These are phyloP conservation scores for Leccinellum rugosiceps DNA, from an alignment of 768 basidiomycete genomes.

Conservation along the genomic window DNA sequence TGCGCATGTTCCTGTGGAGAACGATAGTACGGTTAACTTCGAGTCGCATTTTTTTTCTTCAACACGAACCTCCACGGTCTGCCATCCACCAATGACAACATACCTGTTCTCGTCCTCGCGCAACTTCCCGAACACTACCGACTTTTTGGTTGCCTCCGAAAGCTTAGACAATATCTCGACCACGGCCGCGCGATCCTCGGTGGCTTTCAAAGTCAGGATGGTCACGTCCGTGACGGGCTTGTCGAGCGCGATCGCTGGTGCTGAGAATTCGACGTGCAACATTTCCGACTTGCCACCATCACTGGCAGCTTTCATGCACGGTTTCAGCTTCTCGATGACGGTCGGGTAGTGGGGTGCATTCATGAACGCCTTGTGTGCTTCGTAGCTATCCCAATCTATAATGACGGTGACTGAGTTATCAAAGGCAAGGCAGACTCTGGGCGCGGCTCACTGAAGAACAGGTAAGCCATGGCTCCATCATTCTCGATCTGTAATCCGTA, in stretches of 20 bases:
- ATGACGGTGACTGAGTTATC: neutral
- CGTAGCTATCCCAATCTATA: conserved; percentile 27
- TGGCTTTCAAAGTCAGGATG: conserved; percentile 19
- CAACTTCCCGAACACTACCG: conserved; percentile 19
- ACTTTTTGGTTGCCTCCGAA: conserved; percentile 8
- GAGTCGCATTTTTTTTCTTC: neutral
- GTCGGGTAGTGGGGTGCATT: neutral
- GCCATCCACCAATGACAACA: conserved; percentile 22
- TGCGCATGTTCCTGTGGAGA: conserved; percentile 17
- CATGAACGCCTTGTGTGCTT: conserved; percentile 18
- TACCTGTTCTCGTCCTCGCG: conserved; percentile 21
- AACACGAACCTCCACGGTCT: conserved; percentile 21
- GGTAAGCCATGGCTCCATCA: conserved; percentile 5
- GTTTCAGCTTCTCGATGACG: conserved; percentile 4
- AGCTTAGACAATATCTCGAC: conserved; percentile 9
- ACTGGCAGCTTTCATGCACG: conserved; percentile 1
- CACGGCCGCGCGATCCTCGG: conserved; percentile 19
- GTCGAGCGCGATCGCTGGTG: conserved; percentile 11
- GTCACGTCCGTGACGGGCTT: conserved; percentile 23
- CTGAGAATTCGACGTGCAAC: conserved; percentile 22
- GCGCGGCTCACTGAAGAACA: conserved; percentile 17
- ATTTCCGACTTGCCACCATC: conserved; percentile 6
- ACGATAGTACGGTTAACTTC: neutral
- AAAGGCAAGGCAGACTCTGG: neutral
- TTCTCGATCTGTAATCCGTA: conserved; percentile 19